These are phyloP conservation scores for Polytrichum formosum DNA, from an alignment of 225 moss, liverwort and hornwort genomes.

Conservation along the genomic window DNA sequence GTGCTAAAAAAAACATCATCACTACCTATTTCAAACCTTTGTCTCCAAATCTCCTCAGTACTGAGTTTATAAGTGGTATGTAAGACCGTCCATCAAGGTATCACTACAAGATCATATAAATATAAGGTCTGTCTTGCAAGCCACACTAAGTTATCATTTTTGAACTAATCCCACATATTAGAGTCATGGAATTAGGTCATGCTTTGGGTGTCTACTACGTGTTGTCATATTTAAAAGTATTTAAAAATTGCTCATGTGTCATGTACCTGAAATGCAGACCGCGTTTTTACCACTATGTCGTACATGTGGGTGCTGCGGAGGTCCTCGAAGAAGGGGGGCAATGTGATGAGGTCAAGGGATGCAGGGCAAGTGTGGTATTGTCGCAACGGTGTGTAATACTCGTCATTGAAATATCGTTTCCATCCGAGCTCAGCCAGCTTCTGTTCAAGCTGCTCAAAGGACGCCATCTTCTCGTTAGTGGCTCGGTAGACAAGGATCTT, in stretches of 20 bases:
- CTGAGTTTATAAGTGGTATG: too few species aligned
- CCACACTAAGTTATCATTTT: too few species aligned
- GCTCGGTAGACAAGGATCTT: slow-evolving; percentile 32
- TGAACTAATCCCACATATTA: too few species aligned
- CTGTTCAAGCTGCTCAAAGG: slow-evolving; percentile 40
- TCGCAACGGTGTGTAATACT: background rate
- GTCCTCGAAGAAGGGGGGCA: slow-evolving; percentile 29
- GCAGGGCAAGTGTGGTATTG: slow-evolving; percentile 27
- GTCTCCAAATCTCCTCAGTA: too few species aligned
- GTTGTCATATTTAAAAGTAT: background rate
- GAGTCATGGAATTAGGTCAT: too few species aligned
- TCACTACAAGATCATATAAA: too few species aligned
- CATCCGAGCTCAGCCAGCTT: slow-evolving; percentile 30
- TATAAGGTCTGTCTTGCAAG: too few species aligned
- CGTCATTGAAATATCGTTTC: slow-evolving; percentile 14
- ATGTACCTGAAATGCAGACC: slow-evolving; percentile 40
- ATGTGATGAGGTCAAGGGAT: slow-evolving; percentile 27
- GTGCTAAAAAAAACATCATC: too few species aligned
- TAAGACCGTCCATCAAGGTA: too few species aligned
- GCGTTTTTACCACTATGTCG: slow-evolving; percentile 40
- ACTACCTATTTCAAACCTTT: too few species aligned
- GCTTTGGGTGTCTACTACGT: too few species aligned
- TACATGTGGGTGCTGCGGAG: slow-evolving; percentile 45
- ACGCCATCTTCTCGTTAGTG: slow-evolving; percentile 31
- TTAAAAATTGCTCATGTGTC: slow-evolving; percentile 8